A percentile compares a stretch with the other conserved stretches of the same genome.
These are phyloP conservation scores for Globisporangium nagaii DNA, from an alignment of 352 stramenopile species.

Conservation along the genomic window DNA sequence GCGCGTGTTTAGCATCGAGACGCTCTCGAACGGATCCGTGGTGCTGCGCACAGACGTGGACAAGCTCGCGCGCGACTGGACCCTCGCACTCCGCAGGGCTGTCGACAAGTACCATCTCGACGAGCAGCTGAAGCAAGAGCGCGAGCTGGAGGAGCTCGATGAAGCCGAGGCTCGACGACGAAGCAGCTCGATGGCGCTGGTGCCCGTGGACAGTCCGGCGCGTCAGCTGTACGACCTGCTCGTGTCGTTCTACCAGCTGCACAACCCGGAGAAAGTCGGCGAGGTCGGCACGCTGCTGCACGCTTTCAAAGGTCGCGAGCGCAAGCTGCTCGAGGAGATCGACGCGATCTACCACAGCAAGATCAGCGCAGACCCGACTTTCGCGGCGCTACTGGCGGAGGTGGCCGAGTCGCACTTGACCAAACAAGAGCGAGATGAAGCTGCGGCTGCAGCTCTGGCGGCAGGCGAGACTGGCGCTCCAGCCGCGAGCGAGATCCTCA, in stretches of 20 bases:
- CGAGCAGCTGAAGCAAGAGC: background rate
- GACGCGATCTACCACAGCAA: constrained; percentile 62
- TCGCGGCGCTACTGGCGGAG: constrained; percentile 20
- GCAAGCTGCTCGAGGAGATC: constrained; percentile 45
- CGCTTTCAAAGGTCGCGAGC: constrained; percentile 50
- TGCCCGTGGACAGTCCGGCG: background rate
- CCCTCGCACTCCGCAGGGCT: constrained; percentile 15
- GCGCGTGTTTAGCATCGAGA: constrained; percentile 32
- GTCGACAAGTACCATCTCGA: constrained; percentile 11
- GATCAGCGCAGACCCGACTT: constrained; percentile 24
- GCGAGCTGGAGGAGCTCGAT: background rate
- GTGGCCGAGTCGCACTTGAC: constrained; percentile 14
- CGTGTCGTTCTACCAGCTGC: constrained; percentile 81
- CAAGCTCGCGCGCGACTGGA: constrained; percentile 29
- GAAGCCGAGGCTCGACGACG: background rate
- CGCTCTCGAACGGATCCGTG: constrained; percentile 28
- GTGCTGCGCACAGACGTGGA: constrained; percentile 27
- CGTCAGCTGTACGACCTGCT: constrained; percentile 37
- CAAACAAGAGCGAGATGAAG: background rate
- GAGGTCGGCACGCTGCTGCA: constrained; percentile 70
- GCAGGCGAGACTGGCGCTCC: too few species aligned
- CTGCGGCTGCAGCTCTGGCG: too few species aligned
- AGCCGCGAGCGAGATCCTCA: constrained; percentile 21
- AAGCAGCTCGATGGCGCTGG: background rate
- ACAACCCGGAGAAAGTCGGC: constrained; percentile 79